Evolutionary conservation across 257 asterid species (phyloP).

Genomic region (Dorcoceras hygrometricum): DNA sequence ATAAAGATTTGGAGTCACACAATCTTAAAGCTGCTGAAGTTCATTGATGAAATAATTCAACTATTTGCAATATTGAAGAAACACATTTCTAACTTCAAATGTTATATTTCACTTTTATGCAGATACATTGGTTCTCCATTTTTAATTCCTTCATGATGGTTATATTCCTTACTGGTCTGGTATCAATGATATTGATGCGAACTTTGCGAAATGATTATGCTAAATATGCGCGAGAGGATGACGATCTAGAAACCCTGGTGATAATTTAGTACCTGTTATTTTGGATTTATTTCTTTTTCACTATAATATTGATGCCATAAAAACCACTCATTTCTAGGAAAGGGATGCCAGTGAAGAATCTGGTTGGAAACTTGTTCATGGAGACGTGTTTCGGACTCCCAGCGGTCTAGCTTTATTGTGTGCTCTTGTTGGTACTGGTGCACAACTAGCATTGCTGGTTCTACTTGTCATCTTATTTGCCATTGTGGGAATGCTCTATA

Average conservation of each 20-base stretch:
- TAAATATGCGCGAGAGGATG: slow-evolving; percentile 66
- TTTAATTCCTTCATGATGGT: slow-evolving; percentile 74
- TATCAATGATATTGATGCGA: slow-evolving; percentile 64
- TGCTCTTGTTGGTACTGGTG: slow-evolving; percentile 63
- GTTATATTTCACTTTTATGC: slow-evolving; percentile 24
- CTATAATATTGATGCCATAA: slow-evolving; percentile 2
- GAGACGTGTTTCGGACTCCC: slow-evolving; percentile 59
- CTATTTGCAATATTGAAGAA: not conserved
- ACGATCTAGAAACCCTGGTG: slow-evolving; percentile 63
- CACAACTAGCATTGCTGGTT: slow-evolving; percentile 56
- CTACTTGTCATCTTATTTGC: slow-evolving; percentile 56
- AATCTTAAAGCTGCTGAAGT: not conserved
- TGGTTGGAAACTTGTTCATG: slow-evolving; percentile 72
- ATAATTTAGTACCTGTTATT: not conserved
- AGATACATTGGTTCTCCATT: slow-evolving; percentile 69
- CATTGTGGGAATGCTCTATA: slow-evolving; percentile 55
- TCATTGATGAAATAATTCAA: slow-evolving; percentile 1
- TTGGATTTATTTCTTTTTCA: not conserved
- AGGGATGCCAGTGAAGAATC: slow-evolving; percentile 66
- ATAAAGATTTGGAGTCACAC: not conserved
- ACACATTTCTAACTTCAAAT: not conserved
- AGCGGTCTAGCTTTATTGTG: slow-evolving; percentile 44
- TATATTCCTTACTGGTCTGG: slow-evolving; percentile 60
- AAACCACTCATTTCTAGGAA: slow-evolving; percentile 37
- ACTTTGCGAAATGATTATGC: slow-evolving; percentile 64